Evolutionary conservation across 176 grass and related monocot species (phyloP).

Genomic region (Canna indica): DNA sequence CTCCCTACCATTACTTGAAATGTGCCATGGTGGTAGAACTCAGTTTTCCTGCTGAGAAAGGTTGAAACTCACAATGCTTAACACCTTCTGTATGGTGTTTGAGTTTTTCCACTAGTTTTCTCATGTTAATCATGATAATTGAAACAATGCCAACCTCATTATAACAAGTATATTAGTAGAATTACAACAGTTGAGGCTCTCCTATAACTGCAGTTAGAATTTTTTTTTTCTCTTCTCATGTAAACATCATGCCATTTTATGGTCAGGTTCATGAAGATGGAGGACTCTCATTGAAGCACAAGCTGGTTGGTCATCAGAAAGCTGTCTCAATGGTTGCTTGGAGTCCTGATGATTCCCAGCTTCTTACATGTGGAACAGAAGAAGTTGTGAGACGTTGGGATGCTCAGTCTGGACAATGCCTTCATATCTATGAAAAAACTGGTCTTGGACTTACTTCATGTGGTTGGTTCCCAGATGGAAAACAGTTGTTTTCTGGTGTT

Average conservation of each 20-base stretch:
- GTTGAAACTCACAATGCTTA: neutral
- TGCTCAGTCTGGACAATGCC: slow-evolving; percentile 52
- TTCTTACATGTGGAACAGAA: slow-evolving; percentile 85
- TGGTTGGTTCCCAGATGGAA: slow-evolving; percentile 65
- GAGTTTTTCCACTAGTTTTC: neutral
- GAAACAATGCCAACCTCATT: no score
- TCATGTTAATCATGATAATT: slow-evolving; percentile 1
- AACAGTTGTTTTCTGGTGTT: slow-evolving; percentile 43
- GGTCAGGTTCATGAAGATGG: slow-evolving; percentile 66
- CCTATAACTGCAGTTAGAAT: neutral
- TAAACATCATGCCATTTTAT: slow-evolving; percentile 10
- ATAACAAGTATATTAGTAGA: neutral
- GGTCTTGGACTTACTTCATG: slow-evolving; percentile 47
- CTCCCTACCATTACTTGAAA: neutral
- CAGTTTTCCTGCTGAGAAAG: neutral
- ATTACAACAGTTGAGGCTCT: neutral
- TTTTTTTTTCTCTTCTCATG: neutral
- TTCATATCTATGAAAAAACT: slow-evolving; percentile 55
- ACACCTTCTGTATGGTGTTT: neutral
- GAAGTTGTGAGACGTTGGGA: slow-evolving; percentile 72
- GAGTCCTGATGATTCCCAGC: slow-evolving; percentile 68
- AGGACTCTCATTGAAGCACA: slow-evolving; percentile 54
- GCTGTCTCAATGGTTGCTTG: slow-evolving; percentile 67
- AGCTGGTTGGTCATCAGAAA: slow-evolving; percentile 49
- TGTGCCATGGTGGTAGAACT: neutral